Base-by-base conservation (phyloP, 2,329 filamentous ascomycete genomes). In the Aspergillus awamori region DNA sequence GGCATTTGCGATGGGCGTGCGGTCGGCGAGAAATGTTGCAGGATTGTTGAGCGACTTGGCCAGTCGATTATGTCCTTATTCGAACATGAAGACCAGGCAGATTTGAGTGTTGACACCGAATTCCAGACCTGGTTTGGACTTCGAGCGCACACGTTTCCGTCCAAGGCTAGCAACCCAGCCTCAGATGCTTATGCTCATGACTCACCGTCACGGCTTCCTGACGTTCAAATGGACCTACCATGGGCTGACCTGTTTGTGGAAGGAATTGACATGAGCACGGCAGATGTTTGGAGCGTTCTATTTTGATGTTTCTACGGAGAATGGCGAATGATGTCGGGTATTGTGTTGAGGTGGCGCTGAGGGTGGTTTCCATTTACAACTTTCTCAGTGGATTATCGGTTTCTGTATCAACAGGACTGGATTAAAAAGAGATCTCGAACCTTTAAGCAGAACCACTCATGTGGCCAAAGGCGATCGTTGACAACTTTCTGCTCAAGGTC, bases 121-220 rank as follows among this genome's bases (percentile, higher is more conserved):
- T 70, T 70, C 24, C 64, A 69, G 22, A 64, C 64, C 8, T 70
- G 66, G 67, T 70, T 70, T 61, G 65, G 67, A 2, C 51, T 68
- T 10, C 65, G 67, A 28, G 65, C 59, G n/a, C 59, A 65, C 36
- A 63, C 52, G 6, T 58, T 60, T 28, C 22, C 58, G 2, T 17
- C 38, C n/a, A n/a, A 41, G 38, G n/a, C 15, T 17, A 41, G 38
- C 38, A 17, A 41, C 38, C 17, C 48, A 17, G 28, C 33, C 24
- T 52, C n/a, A 49, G n/a, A 28, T 47, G 30, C 49, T 11, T 36
- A n/a, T n/a, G 17, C 49, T 30, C 36, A 49, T 15, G 36, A 51
- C 4, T 28, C 15, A 30, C 28, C 63, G n/a, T 22, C 33, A 28
- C 41, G 60, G 24, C 59, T 65, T 13, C 61, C 58, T 8, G 63